Conservation (phyloP, 2,329 filamentous ascomycete genomes). For the Celoporthe dispersa region DNA sequence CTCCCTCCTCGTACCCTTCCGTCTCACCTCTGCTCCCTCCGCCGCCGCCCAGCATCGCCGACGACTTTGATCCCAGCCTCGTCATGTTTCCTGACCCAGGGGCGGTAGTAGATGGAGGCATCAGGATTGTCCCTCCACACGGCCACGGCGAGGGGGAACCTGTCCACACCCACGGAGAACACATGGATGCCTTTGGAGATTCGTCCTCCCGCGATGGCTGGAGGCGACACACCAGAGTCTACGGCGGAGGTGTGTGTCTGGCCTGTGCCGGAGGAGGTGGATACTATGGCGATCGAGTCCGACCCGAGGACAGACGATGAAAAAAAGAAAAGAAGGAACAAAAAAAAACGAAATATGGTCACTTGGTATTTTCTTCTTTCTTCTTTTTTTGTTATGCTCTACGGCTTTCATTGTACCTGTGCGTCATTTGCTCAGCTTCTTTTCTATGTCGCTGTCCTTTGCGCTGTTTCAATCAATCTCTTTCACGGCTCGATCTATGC, state of each 20-base stretch:
- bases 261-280: conserved; percentile 54
- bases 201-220: conserved; percentile 51
- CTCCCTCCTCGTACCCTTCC: conserved; percentile 55
- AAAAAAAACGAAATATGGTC: not conserved
- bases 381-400: no score
- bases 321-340: no score
- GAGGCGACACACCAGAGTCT: conserved; percentile 63
- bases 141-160: conserved; percentile 37
- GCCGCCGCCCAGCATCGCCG: conserved; percentile 44
- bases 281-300: conserved; percentile 33
- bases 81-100: conserved; percentile 34
- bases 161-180: conserved; percentile 54
- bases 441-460: not conserved
- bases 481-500: not conserved
- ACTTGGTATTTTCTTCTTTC: not conserved
- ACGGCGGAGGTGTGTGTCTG: conserved; percentile 61
- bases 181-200: conserved; percentile 53
- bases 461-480: not conserved
- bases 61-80: conserved; percentile 35
- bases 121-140: conserved; percentile 26
- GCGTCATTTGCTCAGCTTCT: not conserved
- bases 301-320: conserved; percentile 19
- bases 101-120: conserved; percentile 25
- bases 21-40: conserved; percentile 53
- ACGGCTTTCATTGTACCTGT: not conserved